phyloP scores from a whole-genome alignment of 257 asterid species.

The Solanum chilense region DNA sequence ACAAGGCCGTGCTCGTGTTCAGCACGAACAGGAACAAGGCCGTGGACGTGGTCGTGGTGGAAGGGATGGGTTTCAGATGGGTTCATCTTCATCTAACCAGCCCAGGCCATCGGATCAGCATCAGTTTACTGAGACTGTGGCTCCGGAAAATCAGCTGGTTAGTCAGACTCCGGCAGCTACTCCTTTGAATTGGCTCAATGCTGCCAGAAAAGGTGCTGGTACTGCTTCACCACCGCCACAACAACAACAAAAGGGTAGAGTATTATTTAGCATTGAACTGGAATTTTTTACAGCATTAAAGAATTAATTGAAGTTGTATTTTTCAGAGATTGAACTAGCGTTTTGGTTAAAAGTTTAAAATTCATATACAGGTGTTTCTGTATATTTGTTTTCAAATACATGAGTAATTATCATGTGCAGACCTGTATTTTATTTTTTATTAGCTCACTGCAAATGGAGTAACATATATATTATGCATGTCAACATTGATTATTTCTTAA shows the following conservation, averaged over 20 bases:
- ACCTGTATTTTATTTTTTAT: not conserved
- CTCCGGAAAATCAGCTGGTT: not conserved
- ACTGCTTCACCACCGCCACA: not conserved
- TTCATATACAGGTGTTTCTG: not conserved
- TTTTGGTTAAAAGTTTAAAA: not conserved
- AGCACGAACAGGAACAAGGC: not conserved
- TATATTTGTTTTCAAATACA: not conserved
- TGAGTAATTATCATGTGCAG: not conserved
- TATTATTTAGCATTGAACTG: not conserved
- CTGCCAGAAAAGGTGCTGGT: not conserved
- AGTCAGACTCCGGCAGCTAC: not conserved
- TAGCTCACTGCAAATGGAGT: not conserved
- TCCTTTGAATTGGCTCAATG: not conserved
- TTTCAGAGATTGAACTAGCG: not conserved
- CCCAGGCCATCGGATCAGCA: not conserved
- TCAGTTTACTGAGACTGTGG: not conserved
- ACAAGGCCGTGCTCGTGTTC: not conserved
- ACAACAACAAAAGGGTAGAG: not conserved
- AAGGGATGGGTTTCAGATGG: not conserved
- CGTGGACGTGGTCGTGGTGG: not conserved
- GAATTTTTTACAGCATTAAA: not conserved
- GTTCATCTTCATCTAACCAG: not conserved
- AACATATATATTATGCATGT: not conserved
- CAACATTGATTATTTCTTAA: not conserved
- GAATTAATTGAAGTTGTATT: no score